These are phyloP conservation scores for Allodekkera sacchari DNA, from an alignment of 805 yeast species.

Conservation along the genomic window DNA sequence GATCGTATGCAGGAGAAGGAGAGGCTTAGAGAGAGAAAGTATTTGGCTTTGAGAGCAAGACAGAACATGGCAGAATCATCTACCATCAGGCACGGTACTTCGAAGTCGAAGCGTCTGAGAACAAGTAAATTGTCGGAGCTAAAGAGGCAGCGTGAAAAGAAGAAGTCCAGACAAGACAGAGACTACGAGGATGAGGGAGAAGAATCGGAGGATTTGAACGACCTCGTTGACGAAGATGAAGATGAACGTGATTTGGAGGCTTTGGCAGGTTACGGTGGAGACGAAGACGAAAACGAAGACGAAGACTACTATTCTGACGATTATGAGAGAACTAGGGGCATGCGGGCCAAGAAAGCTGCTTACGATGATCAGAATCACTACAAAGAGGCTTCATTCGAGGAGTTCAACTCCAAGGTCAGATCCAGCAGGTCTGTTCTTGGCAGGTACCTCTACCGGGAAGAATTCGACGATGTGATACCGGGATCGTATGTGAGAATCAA, in stretches of 20 bases:
- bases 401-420: constrained; percentile 56
- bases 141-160: constrained; percentile 29
- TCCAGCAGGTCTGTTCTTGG: constrained; percentile 73
- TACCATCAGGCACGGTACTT: constrained; percentile 20
- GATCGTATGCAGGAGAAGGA: constrained; percentile 93
- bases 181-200: constrained; percentile 31
- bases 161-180: constrained; percentile 13
- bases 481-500: constrained; percentile 81
- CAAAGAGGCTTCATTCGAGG: constrained; percentile 45
- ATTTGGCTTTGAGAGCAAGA: constrained; percentile 74
- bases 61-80: constrained; percentile 36
- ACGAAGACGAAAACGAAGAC: constrained; percentile 31
- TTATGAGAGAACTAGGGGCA: constrained; percentile 11
- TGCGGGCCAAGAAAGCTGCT: constrained; percentile 37
- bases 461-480: constrained; percentile 57
- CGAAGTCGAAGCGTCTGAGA: constrained; percentile 19
- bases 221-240: constrained; percentile 22
- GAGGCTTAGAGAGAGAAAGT: constrained; percentile 73
- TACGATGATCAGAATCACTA: constrained; percentile 24
- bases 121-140: constrained; percentile 28
- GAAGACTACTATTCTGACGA: constrained; percentile 21
- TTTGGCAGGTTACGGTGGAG: constrained; percentile 19
- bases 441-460: constrained; percentile 75
- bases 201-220: constrained; percentile 12
- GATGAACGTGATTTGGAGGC: constrained; percentile 38